Base-by-base conservation (phyloP, 2,329 filamentous ascomycete genomes). In the Trichoderma sp. region DNA sequence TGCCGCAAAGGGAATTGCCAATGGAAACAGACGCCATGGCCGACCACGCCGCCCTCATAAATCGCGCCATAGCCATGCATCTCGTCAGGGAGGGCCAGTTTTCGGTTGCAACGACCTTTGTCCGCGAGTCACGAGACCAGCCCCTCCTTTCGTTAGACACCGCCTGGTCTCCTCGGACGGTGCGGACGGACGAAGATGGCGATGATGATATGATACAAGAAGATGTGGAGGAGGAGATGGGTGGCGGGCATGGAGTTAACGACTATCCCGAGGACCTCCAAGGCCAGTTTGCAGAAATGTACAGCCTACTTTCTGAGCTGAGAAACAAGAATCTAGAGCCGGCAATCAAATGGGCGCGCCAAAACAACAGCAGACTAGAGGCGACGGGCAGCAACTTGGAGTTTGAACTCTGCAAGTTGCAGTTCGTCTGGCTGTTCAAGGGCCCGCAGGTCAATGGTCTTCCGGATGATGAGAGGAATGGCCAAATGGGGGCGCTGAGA, bases 31-130 rank as follows among this genome's bases (percentile, higher is more conserved):
- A 97, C 78, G 90, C 89, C 37, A 88, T 97, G 78, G 89, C 88
- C 1, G 86, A 89, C 22, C 89, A 96, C 71, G 86, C 91, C 4
- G 83, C 86, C 17, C 84, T 97, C 13, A 92, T 98, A 76, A 96
- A 97, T 80, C 89, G 94, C 67, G 94, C 95, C 7, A 96, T 99
- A 73, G 92, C 92, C 10, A 97, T 98, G 93, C 95, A 99, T 76
- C 86, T 99, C 25, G 86, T 99, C 45, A 92, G 95, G 48, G 94
- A 98, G 80, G 95, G 95, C 58, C 92, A 97, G 76, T 99, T 99
- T 78, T 86, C 85, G 25, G 94, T 97, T 2, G 94, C 94, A 13
- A 89, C 90, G 17, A 93, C 90, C 1, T 97, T 99, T 73, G 87
- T 97, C 58, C 82, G 86, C 15, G 95, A 98, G 82, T 87, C 82